A percentile compares a stretch with the other conserved stretches of the same genome.
Conservation (phyloP, 768 basidiomycete species). For the Rhizopogon roseolus region DNA sequence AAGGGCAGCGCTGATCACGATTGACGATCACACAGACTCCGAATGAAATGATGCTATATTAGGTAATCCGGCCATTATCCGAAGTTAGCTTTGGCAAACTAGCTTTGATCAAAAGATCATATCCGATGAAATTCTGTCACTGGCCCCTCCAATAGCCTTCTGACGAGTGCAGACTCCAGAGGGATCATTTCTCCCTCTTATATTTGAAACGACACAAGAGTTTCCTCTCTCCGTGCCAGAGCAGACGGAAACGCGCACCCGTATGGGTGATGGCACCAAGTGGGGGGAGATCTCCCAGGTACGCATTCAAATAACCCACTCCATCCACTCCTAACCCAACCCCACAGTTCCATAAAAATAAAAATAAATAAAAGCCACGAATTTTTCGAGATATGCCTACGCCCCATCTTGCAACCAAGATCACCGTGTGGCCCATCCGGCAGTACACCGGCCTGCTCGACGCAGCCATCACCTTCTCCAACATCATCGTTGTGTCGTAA, state of each 20-base stretch:
- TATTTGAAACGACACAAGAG: too few relatives aligned
- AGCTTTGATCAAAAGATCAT: too few relatives aligned
- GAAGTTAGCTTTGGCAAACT: too few relatives aligned
- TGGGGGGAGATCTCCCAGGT: conserved; percentile 94
- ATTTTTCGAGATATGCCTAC: conserved; percentile 94
- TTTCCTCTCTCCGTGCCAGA: too few relatives aligned
- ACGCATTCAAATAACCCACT: conserved; percentile 16
- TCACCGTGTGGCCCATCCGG: conserved; percentile 92
- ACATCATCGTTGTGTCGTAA: conserved; percentile 96
- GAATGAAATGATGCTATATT: too few relatives aligned
- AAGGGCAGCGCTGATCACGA: too few relatives aligned
- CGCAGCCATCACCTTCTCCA: conserved; percentile 96
- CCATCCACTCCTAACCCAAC: background rate
- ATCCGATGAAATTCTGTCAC: too few relatives aligned
- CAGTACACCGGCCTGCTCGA: conserved; percentile 85
- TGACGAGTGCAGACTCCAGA: too few relatives aligned
- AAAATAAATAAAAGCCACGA: conserved; percentile 80
- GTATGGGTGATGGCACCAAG: conserved; percentile 99
- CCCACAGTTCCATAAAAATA: conserved; percentile 86
- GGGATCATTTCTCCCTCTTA: too few relatives aligned
- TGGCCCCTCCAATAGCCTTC: too few relatives aligned
- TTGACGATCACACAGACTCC: too few relatives aligned
- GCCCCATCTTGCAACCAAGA: conserved; percentile 77
- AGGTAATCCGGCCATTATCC: too few relatives aligned
- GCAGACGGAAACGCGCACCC: conserved; percentile 85